Evolutionary conservation across 2,329 filamentous ascomycete genomes (phyloP).

Genomic region (Phoma sp.): DNA sequence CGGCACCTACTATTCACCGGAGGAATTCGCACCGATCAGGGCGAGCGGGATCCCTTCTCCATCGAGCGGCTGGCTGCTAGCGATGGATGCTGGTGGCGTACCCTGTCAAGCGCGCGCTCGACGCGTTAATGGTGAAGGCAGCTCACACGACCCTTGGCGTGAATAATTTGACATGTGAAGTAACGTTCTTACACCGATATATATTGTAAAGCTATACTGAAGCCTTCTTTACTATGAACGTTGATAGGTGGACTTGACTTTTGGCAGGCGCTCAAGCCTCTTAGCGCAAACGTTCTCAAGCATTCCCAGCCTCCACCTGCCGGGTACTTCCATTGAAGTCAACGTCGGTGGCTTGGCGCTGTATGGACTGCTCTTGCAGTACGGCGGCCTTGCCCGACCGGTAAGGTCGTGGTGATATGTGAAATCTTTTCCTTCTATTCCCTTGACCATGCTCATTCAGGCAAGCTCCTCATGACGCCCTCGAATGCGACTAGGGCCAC

Average conservation of each 20-base stretch:
- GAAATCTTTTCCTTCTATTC: neutral
- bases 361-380: neutral
- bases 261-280: neutral
- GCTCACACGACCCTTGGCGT: neutral
- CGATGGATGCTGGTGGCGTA: constrained; percentile 1
- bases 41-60: constrained; percentile 12
- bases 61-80: constrained; percentile 11
- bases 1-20: constrained; percentile 10
- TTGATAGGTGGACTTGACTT: too few relatives aligned
- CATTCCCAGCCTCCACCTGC: constrained; percentile 7
- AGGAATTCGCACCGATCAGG: constrained; percentile 8
- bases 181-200: neutral
- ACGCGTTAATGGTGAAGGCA: constrained; percentile 4
- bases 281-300: neutral
- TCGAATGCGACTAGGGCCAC: constrained; percentile 94
- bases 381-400: neutral
- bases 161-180: neutral
- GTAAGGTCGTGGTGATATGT: neutral
- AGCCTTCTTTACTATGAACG: too few relatives aligned
- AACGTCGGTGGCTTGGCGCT: constrained; percentile 5
- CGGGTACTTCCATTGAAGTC: neutral
- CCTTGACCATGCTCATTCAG: constrained; percentile 29
- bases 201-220: too few relatives aligned
- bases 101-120: constrained; percentile 7
- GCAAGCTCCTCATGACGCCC: constrained; percentile 74